Base-by-base conservation (phyloP, 768 basidiomycete genomes). In the Pleurotus ostreatus region DNA sequence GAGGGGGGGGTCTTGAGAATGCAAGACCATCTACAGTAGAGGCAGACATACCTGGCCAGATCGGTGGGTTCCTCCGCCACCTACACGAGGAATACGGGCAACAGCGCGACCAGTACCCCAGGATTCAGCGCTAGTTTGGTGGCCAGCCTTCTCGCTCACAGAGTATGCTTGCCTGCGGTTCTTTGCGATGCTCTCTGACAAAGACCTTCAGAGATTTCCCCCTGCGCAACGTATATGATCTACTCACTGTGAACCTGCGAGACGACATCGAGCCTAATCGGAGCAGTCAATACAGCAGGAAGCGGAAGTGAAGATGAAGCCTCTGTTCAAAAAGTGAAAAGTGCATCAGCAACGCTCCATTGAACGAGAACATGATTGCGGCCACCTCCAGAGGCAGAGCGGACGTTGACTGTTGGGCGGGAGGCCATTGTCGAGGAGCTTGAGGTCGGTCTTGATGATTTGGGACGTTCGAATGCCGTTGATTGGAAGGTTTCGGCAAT, bases 101-200 rank as follows among this genome's bases (percentile, higher is more conserved):
- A 99, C 97, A 63, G 97, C 97, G 77, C 97, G 94, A 87, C 97
- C 97, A 63, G 97, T 99, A 77, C 97, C 97, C 97, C 97, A 99
- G 37, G 96, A 98, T 76, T 98, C 96, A 61, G 97, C 96, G 60
- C 88, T 91, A 64, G 97, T 98, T 77, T 99, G 96, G 81, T 98
- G 94, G 65, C 97, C 97, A 58, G 97, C 97, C 78, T 98, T 97
- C 76, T 91, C 89, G 74, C 86, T 90, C 70, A 98, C 97, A 65
- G 95, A 79, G 76, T 98, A 98, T 23, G 96, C 86, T 80, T 98
- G 96, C 68, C 95, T 86, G 77, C 83, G 91, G 86, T 98, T 97
- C 87, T 97, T 97, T 57, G 92, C 92, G 69, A 98, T 86, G 78
- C 91, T 93, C 86, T 96, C 94, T 97, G 73, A 11, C 38, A 1